Evolutionary conservation across 164 flowering plant species (phyloP), one percentile per base, ranked within the genome.

Genomic region (Cinnamomum chago): DNA sequence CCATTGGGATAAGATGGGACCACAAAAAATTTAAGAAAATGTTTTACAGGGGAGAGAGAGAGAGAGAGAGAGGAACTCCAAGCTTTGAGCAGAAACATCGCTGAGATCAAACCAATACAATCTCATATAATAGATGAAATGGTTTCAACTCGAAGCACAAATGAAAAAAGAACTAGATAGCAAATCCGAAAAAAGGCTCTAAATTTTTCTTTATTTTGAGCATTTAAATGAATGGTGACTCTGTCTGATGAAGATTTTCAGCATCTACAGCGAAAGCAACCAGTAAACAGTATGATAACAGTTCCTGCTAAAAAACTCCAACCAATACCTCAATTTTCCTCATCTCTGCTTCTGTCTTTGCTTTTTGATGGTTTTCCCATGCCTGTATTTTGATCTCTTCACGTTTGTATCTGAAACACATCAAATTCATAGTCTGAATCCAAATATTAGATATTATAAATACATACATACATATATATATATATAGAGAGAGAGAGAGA

Each of bases 351-450:
- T 93, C 98, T 33, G 87, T 76, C 81, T 87, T 92, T 66, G 95
- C 94, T 77, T 88, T 92, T 70, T 93, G 92, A 78, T 90, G 97
- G 80, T 87, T 89, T 81, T 93, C 97, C 98, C 98, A 93, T 73
- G 91, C 94, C 70, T 88, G 85, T 78, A 93, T 92, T 80, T 86
- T 92, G 77, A 92, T 82, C 79, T 93, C 97, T 78, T 92, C 98
- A n/a, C 90, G 89, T 81, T 88, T 90, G 75, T 80, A 93, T 85
- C 98, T 93, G 82, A 68, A 76, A 35, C 72, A 25, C 12, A 72
- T 70, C 73, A 72, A n/a, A 70, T 14, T 40, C 69, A 3, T 35
- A 30, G 47, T 68, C 60, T 75, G 18, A 76, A 35, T 55, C 65
- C 14, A 10, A 30, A 13, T 55, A 55, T 15, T 15, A 15, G 5